Conservation (phyloP, 2,329 filamentous ascomycete species). For the Elsinoe ampelina region DNA sequence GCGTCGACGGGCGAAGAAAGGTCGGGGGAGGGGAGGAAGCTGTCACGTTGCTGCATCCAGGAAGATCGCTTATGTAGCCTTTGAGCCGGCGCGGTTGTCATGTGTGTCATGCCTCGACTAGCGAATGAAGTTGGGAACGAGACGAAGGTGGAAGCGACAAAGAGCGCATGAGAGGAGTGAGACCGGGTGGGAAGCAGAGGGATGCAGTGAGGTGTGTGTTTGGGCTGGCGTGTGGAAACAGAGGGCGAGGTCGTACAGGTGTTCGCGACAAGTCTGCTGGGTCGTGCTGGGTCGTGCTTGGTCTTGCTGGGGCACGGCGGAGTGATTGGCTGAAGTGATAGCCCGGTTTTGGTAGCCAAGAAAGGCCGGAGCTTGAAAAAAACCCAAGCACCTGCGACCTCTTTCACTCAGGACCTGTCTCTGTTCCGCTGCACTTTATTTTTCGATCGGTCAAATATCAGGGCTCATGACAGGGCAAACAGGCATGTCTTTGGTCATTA, state of each 20-base stretch:
- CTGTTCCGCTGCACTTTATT: too few relatives aligned
- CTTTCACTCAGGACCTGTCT: too few relatives aligned
- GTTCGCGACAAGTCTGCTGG: conserved; percentile 6
- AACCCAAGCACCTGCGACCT: background rate
- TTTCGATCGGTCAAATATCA: too few relatives aligned
- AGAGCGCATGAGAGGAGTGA: conserved; percentile 3
- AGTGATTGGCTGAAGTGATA: background rate
- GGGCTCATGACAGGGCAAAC: too few relatives aligned
- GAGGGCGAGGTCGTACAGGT: conserved; percentile 9
- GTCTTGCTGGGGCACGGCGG: background rate
- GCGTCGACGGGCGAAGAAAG: conserved; percentile 1
- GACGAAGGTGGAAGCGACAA: background rate
- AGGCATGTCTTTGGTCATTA: too few relatives aligned
- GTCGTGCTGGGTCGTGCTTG: background rate
- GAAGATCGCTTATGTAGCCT: conserved; percentile 15
- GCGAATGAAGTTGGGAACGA: background rate
- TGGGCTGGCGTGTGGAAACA: conserved; percentile 5
- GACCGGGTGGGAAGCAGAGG: background rate
- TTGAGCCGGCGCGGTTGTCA: conserved; percentile 11
- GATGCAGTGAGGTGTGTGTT: background rate
- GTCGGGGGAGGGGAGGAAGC: conserved; percentile 13
- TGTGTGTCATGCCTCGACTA: conserved; percentile 11
- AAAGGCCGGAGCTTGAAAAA: background rate
- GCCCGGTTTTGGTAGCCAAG: too few relatives aligned
- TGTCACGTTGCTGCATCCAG: conserved; percentile 13